A percentile compares a stretch with the other conserved stretches of the same genome.
These are phyloP conservation scores for Stephania japonica DNA, from an alignment of 164 flowering plant species.

Conservation along the genomic window DNA sequence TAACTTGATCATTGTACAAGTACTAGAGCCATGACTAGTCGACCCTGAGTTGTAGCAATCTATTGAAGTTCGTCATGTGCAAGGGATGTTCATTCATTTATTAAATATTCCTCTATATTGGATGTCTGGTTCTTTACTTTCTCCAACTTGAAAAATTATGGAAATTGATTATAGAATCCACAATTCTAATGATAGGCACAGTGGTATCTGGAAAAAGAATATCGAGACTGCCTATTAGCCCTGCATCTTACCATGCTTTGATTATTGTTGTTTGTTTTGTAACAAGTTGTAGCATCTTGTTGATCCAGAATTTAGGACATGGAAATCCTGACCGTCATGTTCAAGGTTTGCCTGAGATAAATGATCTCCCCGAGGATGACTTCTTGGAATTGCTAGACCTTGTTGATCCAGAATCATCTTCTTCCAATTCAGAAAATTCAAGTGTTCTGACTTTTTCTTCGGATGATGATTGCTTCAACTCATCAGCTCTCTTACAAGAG, in stretches of 20 bases:
- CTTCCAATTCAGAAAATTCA: conserved; percentile 48
- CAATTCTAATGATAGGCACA: neutral
- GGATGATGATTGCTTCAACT: conserved; percentile 45
- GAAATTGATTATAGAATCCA: neutral
- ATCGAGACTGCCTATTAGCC: neutral
- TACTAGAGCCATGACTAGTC: no score
- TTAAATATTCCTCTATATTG: neutral
- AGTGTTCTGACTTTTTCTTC: conserved; percentile 35
- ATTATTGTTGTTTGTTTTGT: neutral
- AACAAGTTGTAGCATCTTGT: neutral
- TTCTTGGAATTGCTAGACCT: conserved; percentile 50
- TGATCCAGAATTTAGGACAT: neutral
- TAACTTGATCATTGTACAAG: no score
- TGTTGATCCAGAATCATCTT: conserved; percentile 24
- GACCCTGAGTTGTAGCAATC: neutral
- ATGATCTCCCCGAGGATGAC: conserved; percentile 24
- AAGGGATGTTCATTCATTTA: neutral
- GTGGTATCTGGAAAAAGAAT: neutral
- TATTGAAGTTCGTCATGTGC: neutral
- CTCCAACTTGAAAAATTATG: neutral
- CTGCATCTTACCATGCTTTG: neutral
- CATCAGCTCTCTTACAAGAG: conserved; percentile 29
- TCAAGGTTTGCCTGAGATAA: neutral
- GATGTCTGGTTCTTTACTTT: neutral
- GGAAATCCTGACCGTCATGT: conserved; percentile 9